Percentiles rank a stretch among this genome's conserved stretches.
These are phyloP conservation scores for Craterostigma plantagineum DNA, from an alignment of 257 asterid genomes.

Conservation along the genomic window DNA sequence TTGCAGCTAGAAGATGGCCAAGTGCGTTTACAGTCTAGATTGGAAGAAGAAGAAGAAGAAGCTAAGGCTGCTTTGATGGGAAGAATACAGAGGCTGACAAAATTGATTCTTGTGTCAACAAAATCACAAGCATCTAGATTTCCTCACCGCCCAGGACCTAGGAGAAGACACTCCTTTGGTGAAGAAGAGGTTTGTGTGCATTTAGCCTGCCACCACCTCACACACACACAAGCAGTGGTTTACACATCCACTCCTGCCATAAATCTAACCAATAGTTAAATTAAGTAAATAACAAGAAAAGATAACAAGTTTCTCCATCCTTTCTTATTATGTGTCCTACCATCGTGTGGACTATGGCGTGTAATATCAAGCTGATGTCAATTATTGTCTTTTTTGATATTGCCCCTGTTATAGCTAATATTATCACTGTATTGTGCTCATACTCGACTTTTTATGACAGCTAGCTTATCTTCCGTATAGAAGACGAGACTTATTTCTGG, in stretches of 20 bases:
- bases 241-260: no score
- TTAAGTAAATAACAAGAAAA: no score
- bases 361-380: background rate
- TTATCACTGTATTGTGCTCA: conserved; percentile 11
- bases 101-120: conserved; percentile 86
- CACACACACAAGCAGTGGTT: no score
- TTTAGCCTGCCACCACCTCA: background rate
- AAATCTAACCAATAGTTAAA: no score
- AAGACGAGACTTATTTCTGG: conserved; percentile 80
- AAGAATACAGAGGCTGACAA: conserved; percentile 90
- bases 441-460: conserved; percentile 29
- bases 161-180: conserved; percentile 97
- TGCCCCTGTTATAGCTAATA: background rate
- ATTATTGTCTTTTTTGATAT: background rate
- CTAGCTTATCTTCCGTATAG: conserved; percentile 99
- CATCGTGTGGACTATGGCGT: background rate
- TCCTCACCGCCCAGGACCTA: conserved; percentile 52
- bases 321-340: background rate
- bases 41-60: conserved; percentile 99
- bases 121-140: conserved; percentile 67
- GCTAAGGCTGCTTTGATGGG: conserved; percentile 96
- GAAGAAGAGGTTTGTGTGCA: conserved; percentile 77
- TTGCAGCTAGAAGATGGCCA: conserved; percentile 98
- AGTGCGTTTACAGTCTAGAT: conserved; percentile 86
- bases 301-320: background rate